Conservation (phyloP, 352 stramenopile species). For the Phytophthora agathidicida region DNA sequence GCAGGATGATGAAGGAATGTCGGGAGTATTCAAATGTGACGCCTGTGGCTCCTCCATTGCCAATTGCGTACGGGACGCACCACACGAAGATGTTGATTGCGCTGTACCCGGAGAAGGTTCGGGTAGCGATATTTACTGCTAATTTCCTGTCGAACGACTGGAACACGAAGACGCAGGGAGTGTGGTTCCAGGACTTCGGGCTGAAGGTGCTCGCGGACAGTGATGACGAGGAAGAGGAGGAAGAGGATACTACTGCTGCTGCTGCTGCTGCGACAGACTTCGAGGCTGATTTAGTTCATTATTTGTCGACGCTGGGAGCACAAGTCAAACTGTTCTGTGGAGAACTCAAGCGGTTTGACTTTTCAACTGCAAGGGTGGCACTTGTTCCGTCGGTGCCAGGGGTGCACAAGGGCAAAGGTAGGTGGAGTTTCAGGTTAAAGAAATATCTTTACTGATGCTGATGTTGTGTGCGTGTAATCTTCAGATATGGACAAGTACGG, state of each 20-base stretch:
- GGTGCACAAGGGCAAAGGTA: constrained; percentile 72
- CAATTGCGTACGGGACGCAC: constrained; percentile 86
- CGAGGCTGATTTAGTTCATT: constrained; percentile 65
- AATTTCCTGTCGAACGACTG: constrained; percentile 86
- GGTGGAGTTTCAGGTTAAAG: not conserved
- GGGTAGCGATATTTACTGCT: constrained; percentile 85
- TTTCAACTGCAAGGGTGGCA: constrained; percentile 56
- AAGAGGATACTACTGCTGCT: not conserved
- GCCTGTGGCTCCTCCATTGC: constrained; percentile 64
- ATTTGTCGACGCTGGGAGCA: constrained; percentile 58
- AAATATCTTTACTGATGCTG: not conserved
- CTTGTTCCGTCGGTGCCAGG: constrained; percentile 76
- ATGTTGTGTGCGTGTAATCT: not conserved
- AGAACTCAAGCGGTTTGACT: constrained; percentile 68
- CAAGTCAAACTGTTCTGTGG: constrained; percentile 53
- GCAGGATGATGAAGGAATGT: constrained; percentile 66
- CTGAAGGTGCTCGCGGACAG: constrained; percentile 54
- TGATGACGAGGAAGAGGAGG: constrained; percentile 28
- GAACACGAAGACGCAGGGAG: constrained; percentile 84
- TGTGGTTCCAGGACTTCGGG: constrained; percentile 86
- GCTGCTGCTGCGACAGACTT: constrained; percentile 40
- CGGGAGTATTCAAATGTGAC: constrained; percentile 64
- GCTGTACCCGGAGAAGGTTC: constrained; percentile 64
- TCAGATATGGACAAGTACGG: constrained; percentile 86
- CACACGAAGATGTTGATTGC: constrained; percentile 90